A percentile compares a stretch with the other conserved stretches of the same genome.
Conservation (phyloP, 2,329 filamentous ascomycete genomes). For the Fusarium goolgardi region DNA sequence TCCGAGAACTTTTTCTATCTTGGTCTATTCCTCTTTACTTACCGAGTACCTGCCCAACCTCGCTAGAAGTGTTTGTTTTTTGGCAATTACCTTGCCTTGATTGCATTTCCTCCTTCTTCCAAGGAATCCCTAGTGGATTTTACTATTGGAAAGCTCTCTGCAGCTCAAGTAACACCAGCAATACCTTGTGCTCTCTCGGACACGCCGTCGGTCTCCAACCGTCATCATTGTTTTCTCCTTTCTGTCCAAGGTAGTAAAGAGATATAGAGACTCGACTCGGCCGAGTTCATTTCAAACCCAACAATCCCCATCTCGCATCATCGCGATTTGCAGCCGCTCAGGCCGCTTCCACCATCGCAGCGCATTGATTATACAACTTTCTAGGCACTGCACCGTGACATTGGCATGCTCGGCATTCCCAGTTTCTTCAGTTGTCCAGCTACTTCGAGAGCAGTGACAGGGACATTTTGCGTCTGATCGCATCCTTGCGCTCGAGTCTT, state of each 20-base stretch:
- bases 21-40: slow-evolving; percentile 13
- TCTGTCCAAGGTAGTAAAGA: slow-evolving; percentile 13
- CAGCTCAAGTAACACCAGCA: slow-evolving; percentile 25
- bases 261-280: slow-evolving; percentile 16
- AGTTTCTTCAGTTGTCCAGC: slow-evolving; percentile 28
- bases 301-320: slow-evolving; percentile 14
- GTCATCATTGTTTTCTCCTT: slow-evolving; percentile 5
- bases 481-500: slow-evolving; percentile 11
- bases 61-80: slow-evolving; percentile 8
- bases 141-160: slow-evolving; percentile 30
- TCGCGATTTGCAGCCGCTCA: slow-evolving; percentile 23
- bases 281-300: slow-evolving; percentile 24
- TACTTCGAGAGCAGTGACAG: slow-evolving; percentile 26
- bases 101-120: slow-evolving; percentile 15
- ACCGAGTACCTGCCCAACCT: slow-evolving; percentile 1
- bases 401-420: slow-evolving; percentile 49
- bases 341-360: slow-evolving; percentile 31
- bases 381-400: slow-evolving; percentile 38
- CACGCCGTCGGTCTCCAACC: slow-evolving; percentile 26
- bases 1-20: not conserved
- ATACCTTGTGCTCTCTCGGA: slow-evolving; percentile 8
- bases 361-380: slow-evolving; percentile 30
- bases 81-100: slow-evolving; percentile 4
- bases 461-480: slow-evolving; percentile 18
- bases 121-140: slow-evolving; percentile 7